A percentile compares a stretch with the other conserved stretches of the same genome.
Evolutionary conservation across 1,139 yeast genomes (phyloP).

Genomic region (Pichiaceae sp.): DNA sequence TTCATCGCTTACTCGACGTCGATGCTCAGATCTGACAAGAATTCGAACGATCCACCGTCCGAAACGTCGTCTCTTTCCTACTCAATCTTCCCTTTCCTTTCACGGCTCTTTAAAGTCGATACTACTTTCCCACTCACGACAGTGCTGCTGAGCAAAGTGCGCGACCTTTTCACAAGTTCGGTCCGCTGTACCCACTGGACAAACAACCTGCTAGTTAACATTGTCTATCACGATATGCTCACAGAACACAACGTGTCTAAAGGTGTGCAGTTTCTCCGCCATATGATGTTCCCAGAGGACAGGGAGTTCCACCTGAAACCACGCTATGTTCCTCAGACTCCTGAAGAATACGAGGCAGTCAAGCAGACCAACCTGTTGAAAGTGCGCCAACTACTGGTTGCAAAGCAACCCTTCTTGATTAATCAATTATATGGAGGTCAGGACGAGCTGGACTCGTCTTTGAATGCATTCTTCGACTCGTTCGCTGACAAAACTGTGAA

Average conservation of each 20-base stretch:
- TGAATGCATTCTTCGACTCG: conserved; percentile 24
- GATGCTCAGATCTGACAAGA: conserved; percentile 5
- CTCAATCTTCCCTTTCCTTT: conserved; percentile 13
- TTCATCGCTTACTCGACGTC: conserved; percentile 21
- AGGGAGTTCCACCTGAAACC: conserved; percentile 17
- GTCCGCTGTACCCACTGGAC: conserved; percentile 14
- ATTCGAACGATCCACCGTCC: background rate
- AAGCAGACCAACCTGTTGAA: conserved; percentile 8
- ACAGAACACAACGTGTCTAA: conserved; percentile 10
- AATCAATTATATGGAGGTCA: conserved; percentile 1
- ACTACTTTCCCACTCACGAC: conserved; percentile 5
- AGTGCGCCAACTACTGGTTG: conserved; percentile 6
- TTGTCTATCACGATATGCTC: conserved; percentile 13
- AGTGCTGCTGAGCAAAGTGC: conserved; percentile 2
- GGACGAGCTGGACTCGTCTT: conserved; percentile 3
- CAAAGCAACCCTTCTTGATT: background rate
- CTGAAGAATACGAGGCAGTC: conserved; percentile 15
- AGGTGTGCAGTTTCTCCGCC: conserved; percentile 12
- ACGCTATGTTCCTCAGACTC: conserved; percentile 19
- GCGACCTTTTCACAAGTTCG: conserved; percentile 5
- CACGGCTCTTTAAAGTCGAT: conserved; percentile 5
- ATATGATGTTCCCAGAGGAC: conserved; percentile 21
- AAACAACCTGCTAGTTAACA: conserved; percentile 16
- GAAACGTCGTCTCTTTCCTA: background rate
- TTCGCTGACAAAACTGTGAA: conserved; percentile 31